A percentile compares a stretch with the other conserved stretches of the same genome.
phyloP scores from a whole-genome alignment of 768 basidiomycete genomes.

The Rhizopogon rudus region DNA sequence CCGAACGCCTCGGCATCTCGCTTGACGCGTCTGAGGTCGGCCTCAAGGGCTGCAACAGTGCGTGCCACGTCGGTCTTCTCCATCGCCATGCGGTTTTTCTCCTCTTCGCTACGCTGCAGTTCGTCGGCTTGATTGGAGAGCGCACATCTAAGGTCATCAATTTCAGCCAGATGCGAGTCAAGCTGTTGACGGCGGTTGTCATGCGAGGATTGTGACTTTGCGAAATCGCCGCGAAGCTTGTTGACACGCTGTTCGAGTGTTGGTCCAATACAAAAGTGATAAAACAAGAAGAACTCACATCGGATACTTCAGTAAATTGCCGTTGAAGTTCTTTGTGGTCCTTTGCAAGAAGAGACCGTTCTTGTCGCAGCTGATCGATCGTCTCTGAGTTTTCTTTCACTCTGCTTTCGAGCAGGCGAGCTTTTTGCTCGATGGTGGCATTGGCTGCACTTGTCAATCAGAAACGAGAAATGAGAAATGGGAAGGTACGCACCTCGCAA shows the following conservation, averaged over 20 bases:
- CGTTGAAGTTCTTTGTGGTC: constrained; percentile 75
- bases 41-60: constrained; percentile 64
- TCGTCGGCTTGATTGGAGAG: constrained; percentile 56
- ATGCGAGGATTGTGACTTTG: constrained; percentile 59
- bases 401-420: constrained; percentile 59
- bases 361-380: constrained; percentile 72
- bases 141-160: constrained; percentile 69
- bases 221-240: constrained; percentile 57
- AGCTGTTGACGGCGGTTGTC: constrained; percentile 70
- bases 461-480: neutral
- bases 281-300: constrained; percentile 40
- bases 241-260: constrained; percentile 44
- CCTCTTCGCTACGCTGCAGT: constrained; percentile 58
- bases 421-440: constrained; percentile 66
- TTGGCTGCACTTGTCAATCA: constrained; percentile 41
- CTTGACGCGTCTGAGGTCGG: constrained; percentile 70
- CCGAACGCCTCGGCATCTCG: constrained; percentile 76
- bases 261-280: neutral
- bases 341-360: constrained; percentile 60
- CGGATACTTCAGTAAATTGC: constrained; percentile 58
- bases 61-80: constrained; percentile 64
- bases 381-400: constrained; percentile 65
- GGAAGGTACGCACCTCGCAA: constrained; percentile 51
- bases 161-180: constrained; percentile 64
- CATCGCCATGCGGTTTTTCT: constrained; percentile 54